phyloP scores from a whole-genome alignment of 2,329 filamentous ascomycete species.

The Sphaerulina populicola region DNA sequence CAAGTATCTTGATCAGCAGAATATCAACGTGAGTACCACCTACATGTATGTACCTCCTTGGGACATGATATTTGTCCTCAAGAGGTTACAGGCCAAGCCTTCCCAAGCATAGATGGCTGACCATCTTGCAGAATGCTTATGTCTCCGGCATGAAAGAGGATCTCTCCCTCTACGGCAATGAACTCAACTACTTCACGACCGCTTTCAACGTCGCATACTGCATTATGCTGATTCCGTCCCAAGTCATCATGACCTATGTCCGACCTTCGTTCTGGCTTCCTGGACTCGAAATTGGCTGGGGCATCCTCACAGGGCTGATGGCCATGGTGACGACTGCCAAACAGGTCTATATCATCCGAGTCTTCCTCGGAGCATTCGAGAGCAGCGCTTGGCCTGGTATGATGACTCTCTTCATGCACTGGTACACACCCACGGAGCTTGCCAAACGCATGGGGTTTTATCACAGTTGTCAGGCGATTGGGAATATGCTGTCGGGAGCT shows the following conservation, averaged over 20 bases:
- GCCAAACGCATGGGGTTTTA: constrained; percentile 25
- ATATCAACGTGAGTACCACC: constrained; percentile 23
- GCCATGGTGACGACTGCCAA: constrained; percentile 27
- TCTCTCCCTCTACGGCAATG: constrained; percentile 23
- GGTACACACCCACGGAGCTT: constrained; percentile 26
- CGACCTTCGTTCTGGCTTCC: constrained; percentile 32
- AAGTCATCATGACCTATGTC: constrained; percentile 36
- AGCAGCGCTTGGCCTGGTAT: constrained; percentile 40
- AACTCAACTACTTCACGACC: constrained; percentile 33
- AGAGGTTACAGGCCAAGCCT: no score
- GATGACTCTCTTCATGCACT: constrained; percentile 37
- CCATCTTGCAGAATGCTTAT: constrained; percentile 1
- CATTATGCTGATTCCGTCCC: constrained; percentile 35
- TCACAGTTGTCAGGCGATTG: constrained; percentile 23
- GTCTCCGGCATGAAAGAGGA: constrained; percentile 26
- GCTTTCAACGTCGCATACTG: constrained; percentile 37
- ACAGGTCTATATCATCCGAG: constrained; percentile 25
- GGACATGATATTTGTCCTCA: no score
- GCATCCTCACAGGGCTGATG: constrained; percentile 26
- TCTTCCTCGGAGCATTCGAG: constrained; percentile 28
- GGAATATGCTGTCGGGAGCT: constrained; percentile 24
- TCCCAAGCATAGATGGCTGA: no score
- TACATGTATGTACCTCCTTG: no score
- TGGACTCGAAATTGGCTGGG: constrained; percentile 24
- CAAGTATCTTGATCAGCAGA: constrained; percentile 28